phyloP scores from a whole-genome alignment of 2,329 filamentous ascomycete species.

The Monilinia laxa region DNA sequence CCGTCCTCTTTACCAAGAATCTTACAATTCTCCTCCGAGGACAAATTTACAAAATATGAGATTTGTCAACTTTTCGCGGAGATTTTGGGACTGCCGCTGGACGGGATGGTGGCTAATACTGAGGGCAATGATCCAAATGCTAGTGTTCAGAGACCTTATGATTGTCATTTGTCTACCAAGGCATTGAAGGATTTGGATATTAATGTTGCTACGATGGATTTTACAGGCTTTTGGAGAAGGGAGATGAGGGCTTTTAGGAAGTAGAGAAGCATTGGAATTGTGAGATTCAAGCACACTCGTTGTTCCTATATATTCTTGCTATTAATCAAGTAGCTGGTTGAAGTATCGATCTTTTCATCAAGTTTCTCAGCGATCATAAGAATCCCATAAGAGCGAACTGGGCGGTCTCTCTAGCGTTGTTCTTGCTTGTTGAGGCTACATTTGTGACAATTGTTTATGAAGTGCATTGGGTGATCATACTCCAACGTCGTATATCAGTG shows the following conservation, averaged over 20 bases:
- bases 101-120: conserved; percentile 66
- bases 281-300: background rate
- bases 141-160: conserved; percentile 76
- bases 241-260: conserved; percentile 56
- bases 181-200: conserved; percentile 72
- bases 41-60: conserved; percentile 84
- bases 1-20: conserved; percentile 61
- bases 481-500: background rate
- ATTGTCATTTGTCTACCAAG: conserved; percentile 81
- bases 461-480: background rate
- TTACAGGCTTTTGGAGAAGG: conserved; percentile 76
- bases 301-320: background rate
- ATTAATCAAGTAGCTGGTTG: background rate
- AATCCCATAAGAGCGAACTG: background rate
- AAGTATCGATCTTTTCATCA: background rate
- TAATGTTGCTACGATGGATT: conserved; percentile 70
- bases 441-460: background rate
- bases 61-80: conserved; percentile 77
- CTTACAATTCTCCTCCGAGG: conserved; percentile 84
- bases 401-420: too few species aligned
- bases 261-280: conserved; percentile 23
- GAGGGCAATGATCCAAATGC: conserved; percentile 71
- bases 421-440: background rate
- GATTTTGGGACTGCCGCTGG: conserved; percentile 72
- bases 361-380: background rate